These are phyloP conservation scores for Penicillium vulpinum DNA, from an alignment of 2,329 filamentous ascomycete species.

Conservation along the genomic window DNA sequence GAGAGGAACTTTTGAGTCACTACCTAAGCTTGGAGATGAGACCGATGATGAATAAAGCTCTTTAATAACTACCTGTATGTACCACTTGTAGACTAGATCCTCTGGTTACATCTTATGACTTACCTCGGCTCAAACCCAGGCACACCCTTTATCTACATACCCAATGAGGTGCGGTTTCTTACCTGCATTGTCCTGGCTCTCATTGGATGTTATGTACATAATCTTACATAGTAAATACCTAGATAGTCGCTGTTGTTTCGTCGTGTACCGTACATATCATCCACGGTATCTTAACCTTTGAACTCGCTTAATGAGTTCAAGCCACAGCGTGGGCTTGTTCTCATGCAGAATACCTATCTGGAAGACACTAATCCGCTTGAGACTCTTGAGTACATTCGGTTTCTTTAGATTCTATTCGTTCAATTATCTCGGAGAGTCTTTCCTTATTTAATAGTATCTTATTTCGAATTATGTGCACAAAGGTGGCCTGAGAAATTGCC, in stretches of 20 bases:
- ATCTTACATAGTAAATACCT: neutral
- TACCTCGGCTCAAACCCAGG: neutral
- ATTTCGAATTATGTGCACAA: neutral
- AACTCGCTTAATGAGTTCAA: neutral
- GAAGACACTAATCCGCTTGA: neutral
- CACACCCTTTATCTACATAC: neutral
- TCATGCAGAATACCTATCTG: neutral
- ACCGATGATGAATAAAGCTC: neutral
- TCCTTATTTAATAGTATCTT: neutral
- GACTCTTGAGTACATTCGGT: neutral
- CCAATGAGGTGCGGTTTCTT: neutral
- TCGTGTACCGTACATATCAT: neutral
- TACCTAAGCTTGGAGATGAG: too few species aligned
- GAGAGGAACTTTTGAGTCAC: too few species aligned
- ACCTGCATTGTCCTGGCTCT: neutral
- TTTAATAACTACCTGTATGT: neutral
- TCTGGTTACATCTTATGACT: neutral
- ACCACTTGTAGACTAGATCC: too few species aligned
- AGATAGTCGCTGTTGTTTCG: neutral
- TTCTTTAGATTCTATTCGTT: neutral
- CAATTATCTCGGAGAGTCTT: neutral
- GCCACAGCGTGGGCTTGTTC: neutral
- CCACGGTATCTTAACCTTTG: neutral
- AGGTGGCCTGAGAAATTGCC: neutral
- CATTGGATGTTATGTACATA: neutral